Percentiles rank a stretch among this genome's conserved stretches.
Conservation (phyloP, 1,139 yeast species). For the Blastobotrys raffinosifermentans region DNA sequence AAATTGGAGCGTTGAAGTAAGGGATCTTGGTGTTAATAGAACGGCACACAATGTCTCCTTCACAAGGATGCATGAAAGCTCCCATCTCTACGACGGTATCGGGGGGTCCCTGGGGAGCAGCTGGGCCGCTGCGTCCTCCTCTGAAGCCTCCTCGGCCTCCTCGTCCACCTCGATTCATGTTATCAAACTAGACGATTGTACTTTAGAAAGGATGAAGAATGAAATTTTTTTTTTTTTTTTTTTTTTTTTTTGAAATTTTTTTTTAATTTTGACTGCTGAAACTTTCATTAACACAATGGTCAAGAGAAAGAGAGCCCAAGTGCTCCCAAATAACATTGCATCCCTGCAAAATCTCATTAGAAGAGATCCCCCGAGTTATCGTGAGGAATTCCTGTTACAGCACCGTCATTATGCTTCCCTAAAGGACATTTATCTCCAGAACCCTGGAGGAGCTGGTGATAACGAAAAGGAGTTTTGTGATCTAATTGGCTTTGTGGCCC, state of each 20-base stretch:
- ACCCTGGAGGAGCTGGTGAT: constrained; percentile 45
- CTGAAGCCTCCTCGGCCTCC: constrained; percentile 30
- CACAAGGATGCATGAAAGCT: constrained; percentile 82
- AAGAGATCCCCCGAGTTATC: constrained; percentile 82
- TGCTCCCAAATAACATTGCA: constrained; percentile 86
- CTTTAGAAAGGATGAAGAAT: not conserved
- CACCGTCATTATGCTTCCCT: constrained; percentile 87
- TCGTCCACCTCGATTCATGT: constrained; percentile 39
- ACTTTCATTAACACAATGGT: constrained; percentile 46
- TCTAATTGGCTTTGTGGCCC: constrained; percentile 82
- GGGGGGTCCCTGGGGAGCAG: constrained; percentile 81
- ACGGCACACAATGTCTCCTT: constrained; percentile 95
- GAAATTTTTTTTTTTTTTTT: not conserved
- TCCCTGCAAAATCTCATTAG: constrained; percentile 85
- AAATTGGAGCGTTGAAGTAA: constrained; percentile 98
- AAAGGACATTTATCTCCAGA: constrained; percentile 73
- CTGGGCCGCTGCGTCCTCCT: constrained; percentile 50
- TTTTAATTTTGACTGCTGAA: not conserved
- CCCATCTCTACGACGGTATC: constrained; percentile 93
- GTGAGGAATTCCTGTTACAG: constrained; percentile 89
- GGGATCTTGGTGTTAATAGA: constrained; percentile 93
- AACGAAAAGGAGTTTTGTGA: constrained; percentile 74
- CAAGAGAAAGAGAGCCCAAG: constrained; percentile 83
- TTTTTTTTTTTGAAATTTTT: not conserved
- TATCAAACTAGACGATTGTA: constrained; percentile 4